phyloP scores from a whole-genome alignment of 176 grass and related monocot species.

The Tillandsia fasciculata region DNA sequence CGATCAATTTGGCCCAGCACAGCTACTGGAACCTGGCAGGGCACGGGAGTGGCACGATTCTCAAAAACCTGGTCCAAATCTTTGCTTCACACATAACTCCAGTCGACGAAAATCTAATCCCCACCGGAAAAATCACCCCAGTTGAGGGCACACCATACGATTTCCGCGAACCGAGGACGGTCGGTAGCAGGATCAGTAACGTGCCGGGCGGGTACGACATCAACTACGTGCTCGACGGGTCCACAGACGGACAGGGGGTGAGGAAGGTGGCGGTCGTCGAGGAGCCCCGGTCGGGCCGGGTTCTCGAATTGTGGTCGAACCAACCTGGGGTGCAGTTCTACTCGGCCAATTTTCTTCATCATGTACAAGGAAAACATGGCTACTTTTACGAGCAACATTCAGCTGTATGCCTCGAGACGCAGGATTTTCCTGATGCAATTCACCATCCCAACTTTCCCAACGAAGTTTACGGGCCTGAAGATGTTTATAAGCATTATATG shows the following conservation, averaged over 20 bases:
- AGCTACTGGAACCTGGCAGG: conserved; percentile 86
- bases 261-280: conserved; percentile 55
- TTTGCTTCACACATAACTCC: conserved; percentile 45
- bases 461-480: conserved; percentile 45
- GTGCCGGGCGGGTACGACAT: conserved; percentile 54
- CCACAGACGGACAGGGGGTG: conserved; percentile 40
- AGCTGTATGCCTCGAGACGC: conserved; percentile 66
- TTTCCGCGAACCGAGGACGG: conserved; percentile 23
- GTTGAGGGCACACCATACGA: conserved; percentile 64
- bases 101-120: conserved; percentile 48
- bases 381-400: conserved; percentile 36
- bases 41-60: conserved; percentile 36
- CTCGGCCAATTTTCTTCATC: conserved; percentile 51
- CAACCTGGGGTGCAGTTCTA: conserved; percentile 84
- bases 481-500: conserved; percentile 80
- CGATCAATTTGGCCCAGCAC: conserved; percentile 79
- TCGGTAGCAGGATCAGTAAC: conserved; percentile 27
- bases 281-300: conserved; percentile 42
- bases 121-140: conserved; percentile 38
- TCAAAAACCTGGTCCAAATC: conserved; percentile 50
- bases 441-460: conserved; percentile 44
- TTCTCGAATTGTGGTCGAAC: conserved; percentile 68
- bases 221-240: conserved; percentile 69
- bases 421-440: conserved; percentile 70
- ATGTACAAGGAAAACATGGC: conserved; percentile 55